These are phyloP conservation scores for Trichoderma reesei DNA, from an alignment of 495 filamentous ascomycete species.

Conservation along the genomic window DNA sequence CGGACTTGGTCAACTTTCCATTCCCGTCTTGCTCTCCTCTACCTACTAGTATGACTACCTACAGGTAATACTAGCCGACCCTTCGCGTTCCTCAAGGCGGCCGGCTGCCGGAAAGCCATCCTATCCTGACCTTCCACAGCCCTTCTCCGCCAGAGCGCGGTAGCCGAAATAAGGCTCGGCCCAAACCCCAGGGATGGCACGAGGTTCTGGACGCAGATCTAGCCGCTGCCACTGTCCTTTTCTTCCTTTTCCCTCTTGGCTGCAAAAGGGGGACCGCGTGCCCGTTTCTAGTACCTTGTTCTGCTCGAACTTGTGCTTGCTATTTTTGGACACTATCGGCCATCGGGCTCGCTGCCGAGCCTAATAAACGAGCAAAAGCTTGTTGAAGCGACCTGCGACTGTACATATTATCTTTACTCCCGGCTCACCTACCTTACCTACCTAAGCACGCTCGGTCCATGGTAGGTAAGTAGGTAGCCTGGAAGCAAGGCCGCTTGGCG, in stretches of 20 bases:
- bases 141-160: not conserved
- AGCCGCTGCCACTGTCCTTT: not conserved
- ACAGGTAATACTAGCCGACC: not conserved
- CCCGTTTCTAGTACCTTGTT: not conserved
- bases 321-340: not conserved
- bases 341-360: not conserved
- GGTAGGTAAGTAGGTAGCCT: too few relatives aligned
- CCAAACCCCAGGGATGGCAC: not conserved
- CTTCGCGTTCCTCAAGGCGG: not conserved
- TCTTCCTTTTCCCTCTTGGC: not conserved
- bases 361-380: not conserved
- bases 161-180: slow-evolving; percentile 5
- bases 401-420: not conserved
- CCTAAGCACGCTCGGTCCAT: too few relatives aligned
- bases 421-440: too few relatives aligned
- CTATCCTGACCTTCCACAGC: not conserved
- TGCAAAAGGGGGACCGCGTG: not conserved
- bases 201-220: not conserved
- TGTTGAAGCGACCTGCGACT: not conserved
- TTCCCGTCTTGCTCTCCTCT: not conserved
- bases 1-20: not conserved
- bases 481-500: not conserved
- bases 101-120: slow-evolving; percentile 2
- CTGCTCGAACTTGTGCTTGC: not conserved
- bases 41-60: not conserved